Conservation (phyloP, 495 filamentous ascomycete species). For the Alectoria sarmentosa region DNA sequence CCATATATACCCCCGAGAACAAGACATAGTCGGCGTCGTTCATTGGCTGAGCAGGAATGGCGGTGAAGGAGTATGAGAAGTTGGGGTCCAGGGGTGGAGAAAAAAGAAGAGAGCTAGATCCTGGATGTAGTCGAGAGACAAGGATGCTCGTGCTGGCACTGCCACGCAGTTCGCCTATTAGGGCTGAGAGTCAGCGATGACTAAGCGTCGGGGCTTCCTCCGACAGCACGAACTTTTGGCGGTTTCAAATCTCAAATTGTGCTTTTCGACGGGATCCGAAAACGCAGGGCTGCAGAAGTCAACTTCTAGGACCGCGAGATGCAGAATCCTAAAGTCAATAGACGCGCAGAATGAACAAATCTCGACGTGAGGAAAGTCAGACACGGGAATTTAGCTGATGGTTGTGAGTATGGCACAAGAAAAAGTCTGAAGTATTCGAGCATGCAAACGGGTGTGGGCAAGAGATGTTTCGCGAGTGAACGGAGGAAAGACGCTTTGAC, state of each 20-base stretch:
- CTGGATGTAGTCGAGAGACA: not conserved
- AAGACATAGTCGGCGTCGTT: not conserved
- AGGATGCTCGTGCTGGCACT: not conserved
- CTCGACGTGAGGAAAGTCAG: not conserved
- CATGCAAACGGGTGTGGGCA: not conserved
- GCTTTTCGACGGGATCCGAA: not conserved
- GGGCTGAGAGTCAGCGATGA: not conserved
- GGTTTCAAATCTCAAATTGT: not conserved
- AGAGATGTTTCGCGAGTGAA: too few species aligned
- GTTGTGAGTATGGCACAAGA: not conserved
- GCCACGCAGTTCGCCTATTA: not conserved
- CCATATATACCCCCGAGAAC: not conserved
- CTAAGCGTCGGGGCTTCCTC: not conserved
- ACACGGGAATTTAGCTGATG: not conserved
- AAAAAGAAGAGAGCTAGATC: not conserved
- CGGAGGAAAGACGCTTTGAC: too few species aligned
- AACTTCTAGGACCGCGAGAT: not conserved
- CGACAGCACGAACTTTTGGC: not conserved
- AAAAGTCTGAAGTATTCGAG: not conserved
- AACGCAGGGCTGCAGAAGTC: not conserved
- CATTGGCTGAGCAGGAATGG: constrained; percentile 4
- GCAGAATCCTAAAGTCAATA: not conserved
- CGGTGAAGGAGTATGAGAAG: not conserved
- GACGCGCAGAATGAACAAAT: not conserved
- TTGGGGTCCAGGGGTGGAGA: not conserved